phyloP scores from a whole-genome alignment of 1,139 yeast genomes.

The Meyerozyma guilliermondii region DNA sequence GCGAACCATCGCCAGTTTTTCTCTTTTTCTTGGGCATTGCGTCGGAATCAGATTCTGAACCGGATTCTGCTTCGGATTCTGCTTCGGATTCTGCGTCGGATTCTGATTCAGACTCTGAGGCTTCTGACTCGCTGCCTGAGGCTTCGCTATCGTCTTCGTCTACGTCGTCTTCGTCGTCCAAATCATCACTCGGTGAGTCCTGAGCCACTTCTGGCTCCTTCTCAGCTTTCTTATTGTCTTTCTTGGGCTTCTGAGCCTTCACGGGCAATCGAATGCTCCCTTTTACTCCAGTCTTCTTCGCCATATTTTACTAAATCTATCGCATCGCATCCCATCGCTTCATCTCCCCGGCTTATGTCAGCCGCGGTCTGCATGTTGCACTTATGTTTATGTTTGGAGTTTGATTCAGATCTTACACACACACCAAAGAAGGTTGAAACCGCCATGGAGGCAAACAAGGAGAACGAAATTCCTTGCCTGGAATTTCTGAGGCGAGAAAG shows the following conservation, averaged over 20 bases:
- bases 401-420: neutral
- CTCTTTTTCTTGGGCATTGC: slow-evolving; percentile 46
- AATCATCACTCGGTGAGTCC: slow-evolving; percentile 11
- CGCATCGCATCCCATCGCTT: slow-evolving; percentile 1
- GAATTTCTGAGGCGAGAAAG: neutral
- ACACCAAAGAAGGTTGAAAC: neutral
- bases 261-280: neutral
- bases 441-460: neutral
- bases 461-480: neutral
- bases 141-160: neutral
- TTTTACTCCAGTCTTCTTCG: neutral
- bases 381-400: neutral
- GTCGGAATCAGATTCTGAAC: slow-evolving; percentile 13
- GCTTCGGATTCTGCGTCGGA: slow-evolving; percentile 16
- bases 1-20: slow-evolving; percentile 62
- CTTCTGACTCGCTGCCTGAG: slow-evolving; percentile 17
- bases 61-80: slow-evolving; percentile 24
- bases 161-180: slow-evolving; percentile 8
- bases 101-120: slow-evolving; percentile 15
- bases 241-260: neutral
- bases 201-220: slow-evolving; percentile 5
- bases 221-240: slow-evolving; percentile 1
- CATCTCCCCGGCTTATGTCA: neutral
- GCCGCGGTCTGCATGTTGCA: neutral
- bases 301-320: neutral